A percentile compares a stretch with the other conserved stretches of the same genome.
These are phyloP conservation scores for Carex scoparia DNA, from an alignment of 176 grass and related monocot genomes.

Conservation along the genomic window DNA sequence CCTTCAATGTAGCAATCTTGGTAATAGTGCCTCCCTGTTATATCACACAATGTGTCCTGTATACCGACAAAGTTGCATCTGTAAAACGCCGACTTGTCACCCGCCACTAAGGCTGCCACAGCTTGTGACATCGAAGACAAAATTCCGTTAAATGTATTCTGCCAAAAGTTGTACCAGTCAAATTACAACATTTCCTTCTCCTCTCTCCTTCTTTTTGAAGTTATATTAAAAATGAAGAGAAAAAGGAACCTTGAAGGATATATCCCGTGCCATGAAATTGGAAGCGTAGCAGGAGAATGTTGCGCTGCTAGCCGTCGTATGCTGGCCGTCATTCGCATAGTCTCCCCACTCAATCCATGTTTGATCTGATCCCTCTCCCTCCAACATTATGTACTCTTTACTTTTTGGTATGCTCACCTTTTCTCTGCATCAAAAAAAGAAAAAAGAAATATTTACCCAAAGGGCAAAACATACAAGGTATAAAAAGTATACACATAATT, in stretches of 20 bases:
- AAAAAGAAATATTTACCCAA: background rate
- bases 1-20: constrained; percentile 55
- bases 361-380: constrained; percentile 32
- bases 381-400: constrained; percentile 40
- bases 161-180: background rate
- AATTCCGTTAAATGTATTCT: constrained; percentile 45
- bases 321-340: background rate
- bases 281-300: constrained; percentile 20
- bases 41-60: constrained; percentile 67
- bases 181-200: background rate
- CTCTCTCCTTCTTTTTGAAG: background rate
- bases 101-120: constrained; percentile 46
- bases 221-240: background rate
- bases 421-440: constrained; percentile 28
- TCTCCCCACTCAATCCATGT: constrained; percentile 1
- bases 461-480: background rate
- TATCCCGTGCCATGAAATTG: constrained; percentile 21
- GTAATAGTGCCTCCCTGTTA: constrained; percentile 59
- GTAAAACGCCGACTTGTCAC: constrained; percentile 55
- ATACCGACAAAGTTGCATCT: constrained; percentile 50
- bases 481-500: background rate
- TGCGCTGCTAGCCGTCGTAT: background rate
- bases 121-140: constrained; percentile 24
- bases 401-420: constrained; percentile 17
- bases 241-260: constrained; percentile 25